These are phyloP conservation scores for Urostyla sp. DNA, from an alignment of 73 alveolate genomes.

Conservation along the genomic window DNA sequence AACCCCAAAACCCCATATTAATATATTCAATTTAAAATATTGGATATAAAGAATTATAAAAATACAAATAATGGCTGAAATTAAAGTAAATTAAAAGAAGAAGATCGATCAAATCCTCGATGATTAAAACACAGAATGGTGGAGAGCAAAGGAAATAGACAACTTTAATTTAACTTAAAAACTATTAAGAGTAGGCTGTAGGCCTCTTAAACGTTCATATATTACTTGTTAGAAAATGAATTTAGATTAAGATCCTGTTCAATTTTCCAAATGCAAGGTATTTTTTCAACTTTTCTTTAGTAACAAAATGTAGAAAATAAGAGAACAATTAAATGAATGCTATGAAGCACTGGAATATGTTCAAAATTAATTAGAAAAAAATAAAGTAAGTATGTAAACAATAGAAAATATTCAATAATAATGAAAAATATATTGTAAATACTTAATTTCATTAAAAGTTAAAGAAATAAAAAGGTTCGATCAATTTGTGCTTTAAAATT, in stretches of 20 bases:
- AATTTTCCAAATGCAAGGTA: conserved; percentile 41
- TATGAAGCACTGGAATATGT: conserved; percentile 11
- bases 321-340: conserved; percentile 35
- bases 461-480: no score
- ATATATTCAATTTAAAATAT: no score
- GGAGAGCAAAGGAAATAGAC: conserved; percentile 63
- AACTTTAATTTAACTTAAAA: conserved; percentile 54
- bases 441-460: no score
- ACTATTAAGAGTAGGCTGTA: conserved; percentile 65
- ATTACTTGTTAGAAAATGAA: conserved; percentile 38
- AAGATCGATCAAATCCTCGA: conserved; percentile 29
- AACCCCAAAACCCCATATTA: no score
- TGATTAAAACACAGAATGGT: conserved; percentile 57
- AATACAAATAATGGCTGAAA: neutral
- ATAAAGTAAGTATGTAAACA: no score
- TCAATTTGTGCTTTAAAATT: no score
- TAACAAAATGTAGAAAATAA: conserved; percentile 7
- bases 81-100: neutral
- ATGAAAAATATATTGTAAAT: no score
- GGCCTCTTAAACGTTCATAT: conserved; percentile 54
- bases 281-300: neutral
- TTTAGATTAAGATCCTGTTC: neutral
- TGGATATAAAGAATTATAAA: neutral
- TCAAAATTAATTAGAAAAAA: conserved; percentile 7
- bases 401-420: no score